Evolutionary conservation across 2,329 filamentous ascomycete genomes (phyloP), one percentile per base, ranked within the genome.

Genomic region (Tolypocladium amazonense): DNA sequence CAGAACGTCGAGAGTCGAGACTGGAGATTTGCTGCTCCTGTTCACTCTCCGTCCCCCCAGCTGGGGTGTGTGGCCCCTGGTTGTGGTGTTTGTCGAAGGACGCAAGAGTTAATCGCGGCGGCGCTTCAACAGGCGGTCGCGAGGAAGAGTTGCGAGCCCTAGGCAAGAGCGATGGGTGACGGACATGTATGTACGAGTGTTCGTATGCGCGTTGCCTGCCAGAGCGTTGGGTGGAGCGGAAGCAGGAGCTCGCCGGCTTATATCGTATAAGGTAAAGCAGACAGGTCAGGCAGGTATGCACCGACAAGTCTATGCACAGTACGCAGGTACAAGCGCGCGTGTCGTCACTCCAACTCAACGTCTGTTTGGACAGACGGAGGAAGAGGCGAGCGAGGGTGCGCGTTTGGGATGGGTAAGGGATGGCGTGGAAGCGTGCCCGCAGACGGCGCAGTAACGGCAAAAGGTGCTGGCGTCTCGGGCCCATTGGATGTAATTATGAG

Each of bases 401-500:
- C 43, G 56, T 45, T 43, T 30, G 43, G 47, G 52, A 43, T 23
- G 52, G 52, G 52, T 35, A 38, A 59, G 58, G 50, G 58, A 45
- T 43, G 38, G 52, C 18, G 38, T 38, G 37, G 57, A 33, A 54
- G 57, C n/a, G 41, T 25, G 25, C 23, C 27, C 41, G 33, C 47
- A 30, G 47, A 33, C 27, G 18, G 27, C 43, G 45, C 57, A 27
- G 33, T n/a, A n/a, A n/a, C n/a, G n/a, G n/a, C 12, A 23, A 30
- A 23, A 27, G 45, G 9, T 20, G 45, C 35, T 53, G 45, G 57
- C 27, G 43, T 38, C 56, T 58, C n/a, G 35, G 45, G 27, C 18
- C 57, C 43, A 25, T n/a, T 54, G 50, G 39, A 56, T 45, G 52
- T 52, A 56, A 59, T 59, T 45, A 47, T 55, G 52, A 59, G 41